Evolutionary conservation across 257 asterid species (phyloP).

Genomic region (Nicotiana otophora): DNA sequence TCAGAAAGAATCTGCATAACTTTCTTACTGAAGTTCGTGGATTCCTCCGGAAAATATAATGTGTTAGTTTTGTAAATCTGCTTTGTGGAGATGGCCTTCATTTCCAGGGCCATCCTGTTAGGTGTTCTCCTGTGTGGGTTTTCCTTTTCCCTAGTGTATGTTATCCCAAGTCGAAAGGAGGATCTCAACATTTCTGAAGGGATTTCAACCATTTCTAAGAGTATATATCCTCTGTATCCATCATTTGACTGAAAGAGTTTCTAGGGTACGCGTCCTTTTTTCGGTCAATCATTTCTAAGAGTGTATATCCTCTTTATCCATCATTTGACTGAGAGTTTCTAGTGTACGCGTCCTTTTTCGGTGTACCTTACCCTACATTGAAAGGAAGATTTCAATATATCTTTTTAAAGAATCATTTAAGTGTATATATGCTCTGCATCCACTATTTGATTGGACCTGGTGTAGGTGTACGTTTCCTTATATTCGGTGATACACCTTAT

Average conservation of each 20-base stretch:
- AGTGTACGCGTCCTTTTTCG: not conserved
- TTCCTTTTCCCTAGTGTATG: not conserved
- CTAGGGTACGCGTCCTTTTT: not conserved
- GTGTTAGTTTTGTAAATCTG: not conserved
- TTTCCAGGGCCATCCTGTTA: not conserved
- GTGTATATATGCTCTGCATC: no score
- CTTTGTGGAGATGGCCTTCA: not conserved
- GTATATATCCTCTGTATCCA: not conserved
- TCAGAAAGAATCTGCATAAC: constrained; percentile 67
- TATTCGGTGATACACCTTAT: no score
- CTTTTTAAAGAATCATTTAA: not conserved
- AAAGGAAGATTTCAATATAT: no score
- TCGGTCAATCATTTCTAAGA: not conserved
- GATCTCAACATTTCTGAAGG: not conserved
- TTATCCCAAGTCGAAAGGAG: not conserved
- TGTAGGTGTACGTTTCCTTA: no score
- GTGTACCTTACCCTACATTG: not conserved
- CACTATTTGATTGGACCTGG: no score
- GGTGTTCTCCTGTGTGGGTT: not conserved
- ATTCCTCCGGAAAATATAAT: constrained; percentile 70
- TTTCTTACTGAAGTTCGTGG: constrained; percentile 91
- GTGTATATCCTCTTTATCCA: no score
- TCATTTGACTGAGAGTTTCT: not conserved
- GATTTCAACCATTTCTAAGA: not conserved
- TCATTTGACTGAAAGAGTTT: not conserved